Evolutionary conservation across 306 rosid species (phyloP).

Genomic region (Cicer judaicum): DNA sequence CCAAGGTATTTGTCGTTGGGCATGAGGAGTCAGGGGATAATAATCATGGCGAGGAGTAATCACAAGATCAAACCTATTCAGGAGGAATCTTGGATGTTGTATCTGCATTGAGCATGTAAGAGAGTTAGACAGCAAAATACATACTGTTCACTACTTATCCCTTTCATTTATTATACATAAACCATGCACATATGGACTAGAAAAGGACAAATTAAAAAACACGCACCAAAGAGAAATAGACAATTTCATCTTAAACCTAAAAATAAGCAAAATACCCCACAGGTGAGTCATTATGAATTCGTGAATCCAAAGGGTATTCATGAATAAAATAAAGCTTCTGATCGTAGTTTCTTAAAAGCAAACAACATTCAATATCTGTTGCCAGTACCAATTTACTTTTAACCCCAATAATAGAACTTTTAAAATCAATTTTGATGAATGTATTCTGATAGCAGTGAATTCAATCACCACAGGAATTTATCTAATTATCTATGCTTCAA

Average conservation of each 20-base stretch:
- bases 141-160: not conserved
- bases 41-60: slow-evolving; percentile 87
- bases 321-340: not conserved
- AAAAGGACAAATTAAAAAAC: not conserved
- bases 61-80: slow-evolving; percentile 88
- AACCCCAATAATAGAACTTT: slow-evolving; percentile 12
- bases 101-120: slow-evolving; percentile 61
- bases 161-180: slow-evolving; percentile 23
- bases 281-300: not conserved
- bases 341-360: slow-evolving; percentile 31
- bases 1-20: slow-evolving; percentile 75
- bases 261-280: slow-evolving; percentile 21
- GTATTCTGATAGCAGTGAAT: not conserved
- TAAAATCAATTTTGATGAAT: slow-evolving; percentile 6
- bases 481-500: not conserved
- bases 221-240: not conserved
- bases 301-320: not conserved
- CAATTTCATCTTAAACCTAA: slow-evolving; percentile 36
- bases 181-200: not conserved
- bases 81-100: slow-evolving; percentile 82
- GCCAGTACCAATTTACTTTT: not conserved
- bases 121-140: slow-evolving; percentile 36
- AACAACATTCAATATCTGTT: slow-evolving; percentile 13
- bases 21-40: slow-evolving; percentile 76
- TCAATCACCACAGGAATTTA: slow-evolving; percentile 18